phyloP scores from a whole-genome alignment of 306 rosid species.

The Bauhinia variegata region DNA sequence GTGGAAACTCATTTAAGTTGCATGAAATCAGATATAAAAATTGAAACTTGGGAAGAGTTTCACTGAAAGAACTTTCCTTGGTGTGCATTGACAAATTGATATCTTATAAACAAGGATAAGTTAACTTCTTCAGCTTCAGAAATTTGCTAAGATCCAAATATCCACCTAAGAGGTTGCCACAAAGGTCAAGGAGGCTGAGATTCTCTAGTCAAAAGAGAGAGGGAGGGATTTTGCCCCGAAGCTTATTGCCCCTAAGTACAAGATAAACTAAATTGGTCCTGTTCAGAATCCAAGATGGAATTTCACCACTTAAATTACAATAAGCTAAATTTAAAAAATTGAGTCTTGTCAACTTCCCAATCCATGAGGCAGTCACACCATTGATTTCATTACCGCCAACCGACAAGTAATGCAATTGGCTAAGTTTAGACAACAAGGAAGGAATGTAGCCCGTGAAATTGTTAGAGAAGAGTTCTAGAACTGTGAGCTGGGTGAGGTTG shows the following conservation, averaged over 20 bases:
- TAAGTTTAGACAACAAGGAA: not conserved
- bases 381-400: constrained; percentile 22
- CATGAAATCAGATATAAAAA: not conserved
- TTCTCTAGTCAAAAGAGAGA: not conserved
- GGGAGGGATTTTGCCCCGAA: not conserved
- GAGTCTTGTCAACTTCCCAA: not conserved
- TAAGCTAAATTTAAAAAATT: no score
- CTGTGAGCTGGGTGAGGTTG: not conserved
- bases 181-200: no score
- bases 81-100: not conserved
- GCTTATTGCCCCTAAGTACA: not conserved
- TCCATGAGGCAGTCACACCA: constrained; percentile 7
- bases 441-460: not conserved
- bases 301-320: not conserved
- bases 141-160: not conserved
- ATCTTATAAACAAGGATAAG: not conserved
- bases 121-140: not conserved
- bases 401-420: not conserved
- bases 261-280: not conserved
- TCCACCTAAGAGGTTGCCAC: not conserved
- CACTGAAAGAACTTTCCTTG: not conserved
- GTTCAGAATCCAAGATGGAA: not conserved
- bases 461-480: not conserved
- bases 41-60: not conserved
- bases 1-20: not conserved